Percentiles rank a stretch among this genome's conserved stretches.
Conservation (phyloP, 305 asterid species). For the Fraxinus dipetala region DNA sequence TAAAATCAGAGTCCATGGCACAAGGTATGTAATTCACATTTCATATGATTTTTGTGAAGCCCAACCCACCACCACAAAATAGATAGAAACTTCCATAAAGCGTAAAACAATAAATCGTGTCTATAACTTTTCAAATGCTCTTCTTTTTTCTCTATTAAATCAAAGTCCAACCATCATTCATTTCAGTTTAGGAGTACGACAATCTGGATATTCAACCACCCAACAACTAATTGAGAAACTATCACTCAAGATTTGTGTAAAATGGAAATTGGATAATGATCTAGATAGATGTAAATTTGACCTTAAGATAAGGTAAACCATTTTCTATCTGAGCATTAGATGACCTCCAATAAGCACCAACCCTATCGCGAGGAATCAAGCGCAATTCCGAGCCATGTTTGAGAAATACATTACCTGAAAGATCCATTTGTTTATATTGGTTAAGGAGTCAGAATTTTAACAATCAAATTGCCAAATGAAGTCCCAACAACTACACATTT, state of each 20-base stretch:
- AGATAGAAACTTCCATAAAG: not conserved
- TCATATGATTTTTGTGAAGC: too few species aligned
- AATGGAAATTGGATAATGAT: not conserved
- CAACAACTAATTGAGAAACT: not conserved
- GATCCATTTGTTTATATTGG: not conserved
- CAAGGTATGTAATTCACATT: not conserved
- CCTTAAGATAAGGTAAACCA: not conserved
- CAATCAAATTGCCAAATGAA: not conserved
- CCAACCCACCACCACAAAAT: too few species aligned
- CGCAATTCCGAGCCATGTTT: slow-evolving; percentile 53
- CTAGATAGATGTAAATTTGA: not conserved
- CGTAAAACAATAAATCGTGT: not conserved
- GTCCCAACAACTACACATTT: not conserved
- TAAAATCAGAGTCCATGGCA: not conserved
- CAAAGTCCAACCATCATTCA: not conserved
- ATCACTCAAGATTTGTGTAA: not conserved
- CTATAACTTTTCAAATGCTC: not conserved
- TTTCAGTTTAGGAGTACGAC: not conserved
- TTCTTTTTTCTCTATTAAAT: not conserved
- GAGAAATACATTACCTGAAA: slow-evolving; percentile 48
- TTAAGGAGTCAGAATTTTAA: not conserved
- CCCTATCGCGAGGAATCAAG: slow-evolving; percentile 49
- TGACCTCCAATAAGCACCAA: slow-evolving; percentile 24
- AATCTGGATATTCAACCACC: not conserved
- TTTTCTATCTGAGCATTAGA: not conserved